Evolutionary conservation across 805 yeast species (phyloP).

Genomic region (Yarrowia sp.): DNA sequence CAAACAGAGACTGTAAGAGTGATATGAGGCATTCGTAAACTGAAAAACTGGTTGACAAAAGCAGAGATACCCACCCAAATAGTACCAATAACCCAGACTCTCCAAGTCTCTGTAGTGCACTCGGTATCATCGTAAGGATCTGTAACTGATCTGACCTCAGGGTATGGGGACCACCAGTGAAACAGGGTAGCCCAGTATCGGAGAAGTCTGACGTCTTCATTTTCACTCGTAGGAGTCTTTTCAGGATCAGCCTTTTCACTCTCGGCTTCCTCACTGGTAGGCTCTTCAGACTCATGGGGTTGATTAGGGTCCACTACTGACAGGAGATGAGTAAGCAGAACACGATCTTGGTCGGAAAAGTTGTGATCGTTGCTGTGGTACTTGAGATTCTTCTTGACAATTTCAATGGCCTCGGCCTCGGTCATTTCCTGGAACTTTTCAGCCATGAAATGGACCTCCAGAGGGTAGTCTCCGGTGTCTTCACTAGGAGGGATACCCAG

Average conservation of each 20-base stretch:
- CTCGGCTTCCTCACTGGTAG: background rate
- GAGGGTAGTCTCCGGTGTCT: constrained; percentile 34
- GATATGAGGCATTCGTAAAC: constrained; percentile 60
- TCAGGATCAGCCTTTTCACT: constrained; percentile 2
- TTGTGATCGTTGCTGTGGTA: constrained; percentile 60
- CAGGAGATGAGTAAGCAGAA: constrained; percentile 40
- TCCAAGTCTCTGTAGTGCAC: constrained; percentile 58
- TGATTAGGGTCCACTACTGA: background rate
- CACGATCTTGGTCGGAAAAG: constrained; percentile 51
- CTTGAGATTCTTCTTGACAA: constrained; percentile 53
- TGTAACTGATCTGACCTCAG: constrained; percentile 71
- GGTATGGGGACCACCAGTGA: constrained; percentile 58
- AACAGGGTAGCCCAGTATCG: constrained; percentile 24
- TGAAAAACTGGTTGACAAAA: constrained; percentile 53
- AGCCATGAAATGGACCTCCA: constrained; percentile 52
- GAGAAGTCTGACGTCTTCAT: background rate
- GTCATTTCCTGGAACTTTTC: constrained; percentile 52
- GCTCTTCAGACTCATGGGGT: background rate
- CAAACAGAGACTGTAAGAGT: constrained; percentile 59
- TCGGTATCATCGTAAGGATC: constrained; percentile 58
- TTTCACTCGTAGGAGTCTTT: background rate
- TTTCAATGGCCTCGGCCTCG: constrained; percentile 52
- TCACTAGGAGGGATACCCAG: constrained; percentile 29
- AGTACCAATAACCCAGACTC: constrained; percentile 52
- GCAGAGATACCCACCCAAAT: constrained; percentile 45